Conservation (phyloP, 1,284 basidiomycete species). For the Austropuccinia psidii region DNA sequence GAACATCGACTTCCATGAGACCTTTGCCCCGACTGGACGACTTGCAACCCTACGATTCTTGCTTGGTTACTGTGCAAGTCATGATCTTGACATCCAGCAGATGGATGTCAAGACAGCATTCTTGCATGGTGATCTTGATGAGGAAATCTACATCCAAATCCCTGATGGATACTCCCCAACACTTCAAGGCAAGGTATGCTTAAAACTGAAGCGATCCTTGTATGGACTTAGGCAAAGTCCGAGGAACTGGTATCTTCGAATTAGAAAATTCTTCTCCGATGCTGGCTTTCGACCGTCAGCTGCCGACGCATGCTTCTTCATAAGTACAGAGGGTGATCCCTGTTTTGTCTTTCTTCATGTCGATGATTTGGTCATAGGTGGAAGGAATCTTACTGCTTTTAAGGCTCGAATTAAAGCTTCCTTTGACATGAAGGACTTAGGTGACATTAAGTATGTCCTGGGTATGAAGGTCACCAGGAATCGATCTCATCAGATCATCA, state of each 20-base stretch:
- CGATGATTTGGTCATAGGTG: slow-evolving; percentile 2
- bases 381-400: background rate
- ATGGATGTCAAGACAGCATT: background rate
- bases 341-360: background rate
- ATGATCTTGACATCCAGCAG: background rate
- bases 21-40: background rate
- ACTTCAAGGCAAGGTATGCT: background rate
- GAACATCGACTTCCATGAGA: background rate
- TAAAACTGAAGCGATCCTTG: background rate
- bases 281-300: background rate
- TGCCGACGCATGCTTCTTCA: background rate
- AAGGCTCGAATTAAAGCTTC: background rate
- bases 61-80: background rate
- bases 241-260: background rate
- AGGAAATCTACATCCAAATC: background rate
- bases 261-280: background rate
- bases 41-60: background rate
- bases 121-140: background rate
- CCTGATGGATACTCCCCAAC: background rate
- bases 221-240: background rate
- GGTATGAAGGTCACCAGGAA: background rate
- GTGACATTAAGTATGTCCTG: background rate
- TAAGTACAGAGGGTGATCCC: background rate
- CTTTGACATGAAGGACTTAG: slow-evolving; percentile 8
- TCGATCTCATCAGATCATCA: background rate